Conservation (phyloP, 352 stramenopile species). For the Vaucheria bursata region DNA sequence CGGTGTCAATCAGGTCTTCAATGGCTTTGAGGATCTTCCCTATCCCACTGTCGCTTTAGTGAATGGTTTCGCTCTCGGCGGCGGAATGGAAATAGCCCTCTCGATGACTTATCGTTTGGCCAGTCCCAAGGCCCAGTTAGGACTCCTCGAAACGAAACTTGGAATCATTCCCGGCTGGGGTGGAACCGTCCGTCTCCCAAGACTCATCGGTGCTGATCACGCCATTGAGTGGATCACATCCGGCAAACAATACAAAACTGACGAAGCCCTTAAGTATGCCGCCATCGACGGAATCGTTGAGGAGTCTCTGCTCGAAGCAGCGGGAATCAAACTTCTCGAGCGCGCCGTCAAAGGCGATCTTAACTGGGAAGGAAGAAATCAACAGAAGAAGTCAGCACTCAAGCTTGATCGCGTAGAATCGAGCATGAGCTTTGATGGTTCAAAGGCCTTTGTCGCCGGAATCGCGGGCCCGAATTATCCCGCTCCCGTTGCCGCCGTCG, state of each 20-base stretch:
- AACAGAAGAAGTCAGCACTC: neutral
- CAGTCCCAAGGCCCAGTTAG: constrained; percentile 78
- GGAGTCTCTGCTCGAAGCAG: neutral
- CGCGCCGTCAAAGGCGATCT: neutral
- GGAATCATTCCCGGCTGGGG: constrained; percentile 84
- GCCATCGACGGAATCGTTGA: neutral
- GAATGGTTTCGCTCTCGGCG: constrained; percentile 89
- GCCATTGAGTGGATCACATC: neutral
- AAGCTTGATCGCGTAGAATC: neutral
- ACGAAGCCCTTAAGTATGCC: neutral
- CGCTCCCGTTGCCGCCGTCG: neutral
- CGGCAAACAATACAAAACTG: neutral
- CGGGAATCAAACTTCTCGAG: neutral
- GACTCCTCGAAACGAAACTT: constrained; percentile 91
- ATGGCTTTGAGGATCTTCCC: neutral
- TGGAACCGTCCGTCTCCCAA: constrained; percentile 86
- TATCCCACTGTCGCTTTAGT: constrained; percentile 67
- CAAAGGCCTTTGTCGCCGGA: neutral
- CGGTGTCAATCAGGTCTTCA: neutral
- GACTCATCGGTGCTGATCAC: constrained; percentile 66
- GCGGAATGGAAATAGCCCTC: constrained; percentile 92
- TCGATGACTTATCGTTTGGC: constrained; percentile 92
- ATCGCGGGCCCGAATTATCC: neutral
- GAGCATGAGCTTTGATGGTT: neutral
- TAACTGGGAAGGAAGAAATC: neutral